Evolutionary conservation across 1,284 basidiomycete species (phyloP).

Genomic region (Ceratobasidium sp.): DNA sequence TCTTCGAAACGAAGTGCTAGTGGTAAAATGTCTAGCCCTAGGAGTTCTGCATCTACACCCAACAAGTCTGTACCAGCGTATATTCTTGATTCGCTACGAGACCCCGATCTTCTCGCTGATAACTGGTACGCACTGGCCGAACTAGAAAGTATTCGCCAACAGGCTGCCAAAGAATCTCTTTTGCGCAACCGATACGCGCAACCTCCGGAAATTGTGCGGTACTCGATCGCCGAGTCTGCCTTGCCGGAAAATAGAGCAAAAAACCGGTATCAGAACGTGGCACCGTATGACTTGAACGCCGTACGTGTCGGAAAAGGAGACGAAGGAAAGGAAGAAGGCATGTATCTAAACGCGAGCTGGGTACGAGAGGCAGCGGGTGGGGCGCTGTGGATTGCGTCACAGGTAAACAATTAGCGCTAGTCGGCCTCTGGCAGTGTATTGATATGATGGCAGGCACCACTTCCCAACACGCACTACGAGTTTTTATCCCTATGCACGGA

Average conservation of each 20-base stretch:
- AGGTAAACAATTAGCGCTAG: slow-evolving; percentile 49
- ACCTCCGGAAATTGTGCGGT: slow-evolving; percentile 35
- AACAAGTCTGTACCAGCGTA: slow-evolving; percentile 9
- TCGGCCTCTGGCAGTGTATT: neutral
- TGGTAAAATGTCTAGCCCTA: neutral
- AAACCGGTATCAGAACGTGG: slow-evolving; percentile 81
- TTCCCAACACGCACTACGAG: slow-evolving; percentile 70
- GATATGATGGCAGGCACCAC: slow-evolving; percentile 59
- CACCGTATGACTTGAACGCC: slow-evolving; percentile 80
- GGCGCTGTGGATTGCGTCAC: slow-evolving; percentile 83
- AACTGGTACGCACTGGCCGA: slow-evolving; percentile 26
- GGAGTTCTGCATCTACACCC: neutral
- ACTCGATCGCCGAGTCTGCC: slow-evolving; percentile 37
- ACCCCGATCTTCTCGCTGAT: slow-evolving; percentile 12
- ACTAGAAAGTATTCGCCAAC: slow-evolving; percentile 14
- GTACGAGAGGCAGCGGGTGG: slow-evolving; percentile 72
- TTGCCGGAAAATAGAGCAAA: slow-evolving; percentile 53
- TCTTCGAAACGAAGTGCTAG: slow-evolving; percentile 12
- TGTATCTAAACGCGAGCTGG: slow-evolving; percentile 87
- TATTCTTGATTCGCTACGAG: slow-evolving; percentile 15
- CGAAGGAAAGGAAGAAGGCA: slow-evolving; percentile 41
- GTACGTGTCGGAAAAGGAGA: slow-evolving; percentile 55
- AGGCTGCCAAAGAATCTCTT: slow-evolving; percentile 18
- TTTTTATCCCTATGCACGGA: slow-evolving; percentile 70
- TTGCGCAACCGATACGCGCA: slow-evolving; percentile 17